Conservation (phyloP, 495 filamentous ascomycete species). For the Apodospora peruviana region DNA sequence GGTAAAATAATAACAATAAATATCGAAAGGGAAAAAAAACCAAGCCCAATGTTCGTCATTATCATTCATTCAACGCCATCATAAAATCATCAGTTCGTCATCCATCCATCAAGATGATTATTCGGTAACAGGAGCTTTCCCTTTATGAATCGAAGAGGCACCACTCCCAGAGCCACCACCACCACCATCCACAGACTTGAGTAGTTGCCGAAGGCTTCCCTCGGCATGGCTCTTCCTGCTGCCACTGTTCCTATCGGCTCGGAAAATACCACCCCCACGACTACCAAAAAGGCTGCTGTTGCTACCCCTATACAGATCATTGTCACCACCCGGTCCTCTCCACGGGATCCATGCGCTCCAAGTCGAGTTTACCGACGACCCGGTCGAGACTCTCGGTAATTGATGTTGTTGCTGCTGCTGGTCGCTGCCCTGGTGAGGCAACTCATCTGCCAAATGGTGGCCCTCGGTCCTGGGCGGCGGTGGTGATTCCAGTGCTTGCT, state of each 20-base stretch:
- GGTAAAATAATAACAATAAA: too few species aligned
- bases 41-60: not conserved
- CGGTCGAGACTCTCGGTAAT: not conserved
- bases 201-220: not conserved
- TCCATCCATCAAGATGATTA: too few species aligned
- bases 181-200: conserved; percentile 27
- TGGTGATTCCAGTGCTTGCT: not conserved
- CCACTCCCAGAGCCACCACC: not conserved
- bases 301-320: not conserved
- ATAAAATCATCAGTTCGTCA: too few species aligned
- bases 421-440: conserved; percentile 8
- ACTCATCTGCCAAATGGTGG: conserved; percentile 10
- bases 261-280: not conserved
- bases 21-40: not conserved
- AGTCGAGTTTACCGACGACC: not conserved
- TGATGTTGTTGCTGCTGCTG: conserved; percentile 3
- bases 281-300: not conserved
- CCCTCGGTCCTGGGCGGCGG: not conserved
- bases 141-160: not conserved
- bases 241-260: not conserved
- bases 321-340: conserved; percentile 6
- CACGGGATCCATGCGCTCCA: conserved; percentile 26
- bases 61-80: not conserved
- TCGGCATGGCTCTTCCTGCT: not conserved
- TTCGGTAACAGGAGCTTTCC: too few species aligned